phyloP scores from a whole-genome alignment of 176 grass and related monocot species.

The Luzula sylvatica region DNA sequence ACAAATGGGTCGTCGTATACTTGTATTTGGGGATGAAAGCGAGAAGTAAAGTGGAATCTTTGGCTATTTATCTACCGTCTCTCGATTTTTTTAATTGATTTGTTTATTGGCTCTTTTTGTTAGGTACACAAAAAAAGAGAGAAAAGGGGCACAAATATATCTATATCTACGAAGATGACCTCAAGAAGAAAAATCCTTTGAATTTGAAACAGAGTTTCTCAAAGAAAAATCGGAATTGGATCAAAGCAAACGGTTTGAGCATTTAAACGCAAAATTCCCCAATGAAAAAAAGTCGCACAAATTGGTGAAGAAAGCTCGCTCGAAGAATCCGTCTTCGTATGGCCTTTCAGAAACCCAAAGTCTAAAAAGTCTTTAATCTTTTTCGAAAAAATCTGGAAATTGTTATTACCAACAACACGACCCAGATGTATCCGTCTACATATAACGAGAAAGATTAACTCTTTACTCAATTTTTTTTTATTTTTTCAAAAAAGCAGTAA shows the following conservation, averaged over 20 bases:
- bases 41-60: background rate
- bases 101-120: conserved; percentile 16
- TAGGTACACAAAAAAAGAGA: conserved; percentile 8
- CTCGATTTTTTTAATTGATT: background rate
- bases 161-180: conserved; percentile 6
- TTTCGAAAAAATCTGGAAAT: background rate
- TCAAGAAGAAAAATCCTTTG: conserved; percentile 5
- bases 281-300: background rate
- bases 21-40: background rate
- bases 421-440: background rate
- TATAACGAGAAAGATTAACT: background rate
- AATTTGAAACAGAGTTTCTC: background rate
- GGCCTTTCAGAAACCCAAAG: background rate
- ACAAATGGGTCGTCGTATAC: background rate
- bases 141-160: background rate
- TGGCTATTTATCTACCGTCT: background rate
- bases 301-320: background rate
- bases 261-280: conserved; percentile 2
- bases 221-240: no score
- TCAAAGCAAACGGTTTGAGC: background rate
- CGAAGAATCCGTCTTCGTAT: background rate
- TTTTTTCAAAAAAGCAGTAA: background rate
- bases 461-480: background rate
- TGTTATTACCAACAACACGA: background rate
- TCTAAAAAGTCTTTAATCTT: background rate